A percentile compares a stretch with the other conserved stretches of the same genome.
Conservation (phyloP, 805 yeast species). For the Myxozyma melibiosi region DNA sequence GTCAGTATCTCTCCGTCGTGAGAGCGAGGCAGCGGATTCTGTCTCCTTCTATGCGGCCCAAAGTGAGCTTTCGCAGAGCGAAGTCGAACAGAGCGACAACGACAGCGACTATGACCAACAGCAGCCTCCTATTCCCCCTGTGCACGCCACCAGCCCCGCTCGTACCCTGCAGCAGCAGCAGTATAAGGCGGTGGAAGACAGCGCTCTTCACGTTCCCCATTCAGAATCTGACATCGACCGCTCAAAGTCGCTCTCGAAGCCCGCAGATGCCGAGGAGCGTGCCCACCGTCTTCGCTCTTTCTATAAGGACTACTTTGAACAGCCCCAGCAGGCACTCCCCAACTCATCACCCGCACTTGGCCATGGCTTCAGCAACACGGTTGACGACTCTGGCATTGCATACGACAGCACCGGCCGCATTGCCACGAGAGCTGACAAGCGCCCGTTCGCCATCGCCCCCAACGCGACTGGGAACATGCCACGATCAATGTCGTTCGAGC, state of each 20-base stretch:
- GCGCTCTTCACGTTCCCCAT: background rate
- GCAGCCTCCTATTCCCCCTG: background rate
- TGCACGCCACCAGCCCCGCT: background rate
- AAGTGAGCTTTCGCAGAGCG: background rate
- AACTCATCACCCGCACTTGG: background rate
- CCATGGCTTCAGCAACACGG: background rate
- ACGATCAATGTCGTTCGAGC: conserved; percentile 10
- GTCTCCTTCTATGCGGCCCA: conserved; percentile 6
- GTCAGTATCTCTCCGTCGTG: background rate
- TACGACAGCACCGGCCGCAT: conserved; percentile 9
- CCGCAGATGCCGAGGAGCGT: conserved; percentile 25
- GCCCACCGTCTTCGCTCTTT: conserved; percentile 26
- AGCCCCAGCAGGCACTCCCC: conserved; percentile 7
- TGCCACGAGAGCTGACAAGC: background rate
- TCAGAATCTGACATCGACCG: conserved; percentile 8
- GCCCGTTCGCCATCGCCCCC: background rate
- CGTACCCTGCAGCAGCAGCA: background rate
- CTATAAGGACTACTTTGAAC: conserved; percentile 28
- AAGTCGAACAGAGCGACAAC: background rate
- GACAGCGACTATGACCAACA: background rate
- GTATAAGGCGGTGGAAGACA: background rate
- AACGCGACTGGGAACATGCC: background rate
- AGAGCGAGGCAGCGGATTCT: background rate
- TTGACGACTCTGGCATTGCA: conserved; percentile 14
- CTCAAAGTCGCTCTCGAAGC: conserved; percentile 14